Evolutionary conservation across 805 yeast species (phyloP).

Genomic region (Scheffersomyces amazonensis): DNA sequence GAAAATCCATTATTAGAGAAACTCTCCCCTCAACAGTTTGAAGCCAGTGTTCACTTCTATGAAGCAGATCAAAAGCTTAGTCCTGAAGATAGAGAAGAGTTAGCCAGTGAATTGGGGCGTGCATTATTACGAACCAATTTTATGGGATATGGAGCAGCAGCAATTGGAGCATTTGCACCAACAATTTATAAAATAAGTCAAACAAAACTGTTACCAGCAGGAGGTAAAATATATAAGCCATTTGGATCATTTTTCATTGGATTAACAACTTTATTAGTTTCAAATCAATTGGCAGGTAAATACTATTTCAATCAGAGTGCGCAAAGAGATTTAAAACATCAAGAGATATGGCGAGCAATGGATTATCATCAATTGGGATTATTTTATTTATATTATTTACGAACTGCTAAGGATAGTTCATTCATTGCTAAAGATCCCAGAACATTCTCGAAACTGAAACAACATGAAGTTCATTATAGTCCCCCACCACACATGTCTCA

Average conservation of each 20-base stretch:
- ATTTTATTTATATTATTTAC: conserved; percentile 46
- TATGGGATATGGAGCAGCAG: conserved; percentile 23
- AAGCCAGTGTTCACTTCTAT: conserved; percentile 36
- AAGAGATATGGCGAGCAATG: conserved; percentile 34
- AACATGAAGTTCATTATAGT: conserved; percentile 27
- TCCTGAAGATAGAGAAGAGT: conserved; percentile 25
- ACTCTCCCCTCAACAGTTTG: conserved; percentile 31
- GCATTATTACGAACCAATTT: conserved; percentile 21
- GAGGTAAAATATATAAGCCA: conserved; percentile 23
- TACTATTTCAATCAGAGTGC: conserved; percentile 18
- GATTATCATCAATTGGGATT: conserved; percentile 33
- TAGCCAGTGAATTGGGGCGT: conserved; percentile 27
- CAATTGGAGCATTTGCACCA: conserved; percentile 27
- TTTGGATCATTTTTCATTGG: conserved; percentile 31
- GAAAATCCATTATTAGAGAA: conserved; percentile 25
- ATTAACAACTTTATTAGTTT: conserved; percentile 4
- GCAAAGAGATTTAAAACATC: conserved; percentile 12
- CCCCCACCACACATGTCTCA: conserved; percentile 9
- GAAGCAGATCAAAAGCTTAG: conserved; percentile 37
- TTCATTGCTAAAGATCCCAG: conserved; percentile 57
- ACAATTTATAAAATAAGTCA: conserved; percentile 18
- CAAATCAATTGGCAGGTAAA: conserved; percentile 22
- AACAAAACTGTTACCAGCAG: conserved; percentile 3
- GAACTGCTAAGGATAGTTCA: conserved; percentile 50
- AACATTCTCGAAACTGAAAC: conserved; percentile 18